A percentile compares a stretch with the other conserved stretches of the same genome.
Evolutionary conservation across 768 basidiomycete species (phyloP).

Genomic region (Tulasnella sp.): DNA sequence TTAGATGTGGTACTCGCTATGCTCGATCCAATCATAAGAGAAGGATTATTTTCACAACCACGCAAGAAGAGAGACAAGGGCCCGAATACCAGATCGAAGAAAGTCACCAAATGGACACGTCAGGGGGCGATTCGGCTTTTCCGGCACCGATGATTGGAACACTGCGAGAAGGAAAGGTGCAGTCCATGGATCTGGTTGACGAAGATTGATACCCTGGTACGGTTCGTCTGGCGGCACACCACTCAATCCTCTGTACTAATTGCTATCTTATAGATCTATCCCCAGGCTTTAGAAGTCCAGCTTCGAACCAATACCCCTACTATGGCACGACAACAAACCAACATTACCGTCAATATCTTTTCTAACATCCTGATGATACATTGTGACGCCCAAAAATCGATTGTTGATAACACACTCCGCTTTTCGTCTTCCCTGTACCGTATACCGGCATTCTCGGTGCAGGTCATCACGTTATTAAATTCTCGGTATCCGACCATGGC

Average conservation of each 20-base stretch:
- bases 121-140: conserved; percentile 14
- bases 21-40: conserved; percentile 86
- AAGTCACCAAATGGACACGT: neutral
- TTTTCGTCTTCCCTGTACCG: conserved; percentile 7
- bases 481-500: neutral
- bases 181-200: neutral
- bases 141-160: neutral
- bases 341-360: neutral
- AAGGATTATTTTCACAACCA: conserved; percentile 51
- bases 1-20: conserved; percentile 80
- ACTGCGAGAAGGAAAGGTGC: neutral
- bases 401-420: neutral
- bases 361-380: neutral
- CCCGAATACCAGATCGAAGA: neutral
- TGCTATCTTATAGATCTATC: neutral
- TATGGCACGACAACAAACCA: neutral
- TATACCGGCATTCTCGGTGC: neutral
- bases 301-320: neutral
- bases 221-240: neutral
- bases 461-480: neutral
- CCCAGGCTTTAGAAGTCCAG: neutral
- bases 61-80: conserved; percentile 37
- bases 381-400: conserved; percentile 3
- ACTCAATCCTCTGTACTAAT: neutral
- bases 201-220: neutral